Base-by-base conservation (phyloP, 495 filamentous ascomycete species). In the Penicillium angulare region DNA sequence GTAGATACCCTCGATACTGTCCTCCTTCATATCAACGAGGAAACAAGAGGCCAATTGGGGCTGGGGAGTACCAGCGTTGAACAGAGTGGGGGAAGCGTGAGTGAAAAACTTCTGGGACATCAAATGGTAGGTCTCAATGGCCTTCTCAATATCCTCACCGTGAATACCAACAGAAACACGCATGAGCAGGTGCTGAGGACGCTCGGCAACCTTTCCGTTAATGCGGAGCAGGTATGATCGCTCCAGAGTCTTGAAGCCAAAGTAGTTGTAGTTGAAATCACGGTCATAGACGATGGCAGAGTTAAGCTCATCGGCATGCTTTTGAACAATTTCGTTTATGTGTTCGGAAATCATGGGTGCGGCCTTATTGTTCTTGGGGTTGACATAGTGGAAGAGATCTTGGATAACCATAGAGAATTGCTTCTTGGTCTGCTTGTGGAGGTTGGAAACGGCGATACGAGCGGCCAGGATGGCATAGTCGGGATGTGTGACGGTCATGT, bases 371-470 rank as follows among this genome's bases (percentile, higher is more conserved):
- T 96, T 97, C 78, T 91, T 95, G 17, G 93, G 93, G 74, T 98
- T 98, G 66, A 95, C 74, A 73, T 96, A 98, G 75, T 97, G 81
- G 77, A 91, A 96, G 15, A 98, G 82, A 63, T 97, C 93, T 55
- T 84, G 85, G 56, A 98, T 81, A 49, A 97, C 93, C 50, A 89
- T 79, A 5, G 93, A 97, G 74, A 92, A 98, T 67, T 97, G 92
- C 80, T 98, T 98, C 81, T 97, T 97, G 31, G 93, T 98, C 79
- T 98, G 93, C 77, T 98, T 98, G 82, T 98, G 93, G 47, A 98
- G 86, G 79, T 98, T 98, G 56, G 93, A 97, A 22, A 98, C 95
- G 56, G 93, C 93, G 61, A 98, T 97, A 72, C 93, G 92, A 57
- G 93, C 93, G 60, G 93, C 93, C 43, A 98, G 90, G 73, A 97